A percentile compares a stretch with the other conserved stretches of the same genome.
phyloP scores from a whole-genome alignment of 495 filamentous ascomycete genomes.

The Aspergillus kassunensis region DNA sequence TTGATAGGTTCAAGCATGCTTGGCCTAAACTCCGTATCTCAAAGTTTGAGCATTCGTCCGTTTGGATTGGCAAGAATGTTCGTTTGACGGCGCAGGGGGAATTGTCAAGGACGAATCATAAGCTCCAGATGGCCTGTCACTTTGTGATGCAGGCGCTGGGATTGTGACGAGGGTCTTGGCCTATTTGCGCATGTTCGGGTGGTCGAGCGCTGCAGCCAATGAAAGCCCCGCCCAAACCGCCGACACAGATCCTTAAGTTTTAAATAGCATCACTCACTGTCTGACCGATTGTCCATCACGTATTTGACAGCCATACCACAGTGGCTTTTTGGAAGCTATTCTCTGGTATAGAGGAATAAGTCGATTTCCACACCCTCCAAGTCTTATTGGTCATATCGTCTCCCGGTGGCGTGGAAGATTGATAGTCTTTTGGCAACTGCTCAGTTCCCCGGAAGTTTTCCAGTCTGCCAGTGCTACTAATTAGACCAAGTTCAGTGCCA shows the following conservation, averaged over 20 bases:
- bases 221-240: not conserved
- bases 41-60: not conserved
- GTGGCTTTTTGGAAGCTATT: no score
- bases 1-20: conserved; percentile 10
- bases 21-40: conserved; percentile 2
- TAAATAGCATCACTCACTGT: not conserved
- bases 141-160: conserved; percentile 19
- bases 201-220: conserved; percentile 3
- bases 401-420: no score
- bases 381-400: no score
- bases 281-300: no score
- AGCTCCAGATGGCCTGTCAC: conserved; percentile 1
- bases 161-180: conserved; percentile 18
- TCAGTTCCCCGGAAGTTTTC: no score
- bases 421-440: no score
- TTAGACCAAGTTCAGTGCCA: no score
- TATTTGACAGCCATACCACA: no score
- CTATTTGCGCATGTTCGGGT: not conserved
- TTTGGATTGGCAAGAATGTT: conserved; percentile 4
- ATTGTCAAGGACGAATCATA: conserved; percentile 15
- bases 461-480: no score
- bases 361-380: no score
- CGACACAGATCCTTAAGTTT: not conserved
- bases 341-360: no score
- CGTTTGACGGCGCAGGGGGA: conserved; percentile 6